Evolutionary conservation across 805 yeast species (phyloP).

Genomic region (Wilhelminamyces savonicus): DNA sequence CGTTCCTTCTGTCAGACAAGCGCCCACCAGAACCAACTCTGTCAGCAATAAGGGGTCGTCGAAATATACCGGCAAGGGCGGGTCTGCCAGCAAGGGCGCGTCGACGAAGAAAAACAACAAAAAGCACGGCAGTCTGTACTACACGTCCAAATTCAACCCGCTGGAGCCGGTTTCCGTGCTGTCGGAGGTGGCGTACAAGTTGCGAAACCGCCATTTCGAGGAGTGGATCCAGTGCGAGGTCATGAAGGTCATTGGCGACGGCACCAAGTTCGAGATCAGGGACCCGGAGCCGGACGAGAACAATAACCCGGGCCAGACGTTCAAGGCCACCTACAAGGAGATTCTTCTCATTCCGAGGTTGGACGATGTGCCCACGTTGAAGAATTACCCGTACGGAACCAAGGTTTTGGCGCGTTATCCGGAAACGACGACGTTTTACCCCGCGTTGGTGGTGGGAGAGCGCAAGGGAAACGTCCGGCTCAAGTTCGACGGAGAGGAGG

Average conservation of each 20-base stretch:
- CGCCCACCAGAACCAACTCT: slow-evolving; percentile 2
- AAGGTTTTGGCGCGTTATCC: slow-evolving; percentile 92
- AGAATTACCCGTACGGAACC: slow-evolving; percentile 64
- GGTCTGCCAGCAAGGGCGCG: slow-evolving; percentile 1
- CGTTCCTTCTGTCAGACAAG: slow-evolving; percentile 7
- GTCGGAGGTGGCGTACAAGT: slow-evolving; percentile 83
- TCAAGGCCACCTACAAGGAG: slow-evolving; percentile 78
- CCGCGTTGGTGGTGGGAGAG: slow-evolving; percentile 82
- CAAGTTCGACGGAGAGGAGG: slow-evolving; percentile 95
- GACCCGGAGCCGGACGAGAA: slow-evolving; percentile 98
- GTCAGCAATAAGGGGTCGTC: slow-evolving; percentile 4
- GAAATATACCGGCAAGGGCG: slow-evolving; percentile 3
- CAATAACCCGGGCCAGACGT: slow-evolving; percentile 81
- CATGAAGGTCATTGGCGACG: slow-evolving; percentile 67
- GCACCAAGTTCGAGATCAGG: slow-evolving; percentile 72
- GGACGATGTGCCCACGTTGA: slow-evolving; percentile 33
- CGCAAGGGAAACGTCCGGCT: slow-evolving; percentile 70
- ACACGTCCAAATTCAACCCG: slow-evolving; percentile 54
- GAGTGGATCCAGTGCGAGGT: slow-evolving; percentile 98
- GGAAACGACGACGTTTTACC: slow-evolving; percentile 94
- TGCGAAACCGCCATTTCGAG: slow-evolving; percentile 63
- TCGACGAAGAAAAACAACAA: slow-evolving; percentile 10
- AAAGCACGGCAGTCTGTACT: slow-evolving; percentile 39
- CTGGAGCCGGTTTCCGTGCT: slow-evolving; percentile 55
- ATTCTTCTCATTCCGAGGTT: slow-evolving; percentile 62